Base-by-base conservation (phyloP, 116 monocot species). In the Dioscorea cayenensis region DNA sequence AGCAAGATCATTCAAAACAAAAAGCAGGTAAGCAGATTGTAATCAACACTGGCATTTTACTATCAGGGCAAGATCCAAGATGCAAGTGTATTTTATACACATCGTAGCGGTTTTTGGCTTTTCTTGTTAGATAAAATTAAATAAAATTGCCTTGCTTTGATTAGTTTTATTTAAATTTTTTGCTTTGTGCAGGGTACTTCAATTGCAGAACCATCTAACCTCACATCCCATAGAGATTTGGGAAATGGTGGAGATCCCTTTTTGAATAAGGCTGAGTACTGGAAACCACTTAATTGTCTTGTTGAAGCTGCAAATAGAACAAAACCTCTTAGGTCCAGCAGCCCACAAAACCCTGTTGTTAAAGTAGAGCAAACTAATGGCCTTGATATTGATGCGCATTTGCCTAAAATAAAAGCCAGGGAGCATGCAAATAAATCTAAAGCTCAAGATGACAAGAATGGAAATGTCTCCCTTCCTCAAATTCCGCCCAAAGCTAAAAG, bases 261-360 rank as follows among this genome's bases (percentile, higher is more conserved):
- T 64, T 25, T 58, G 25, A 80, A 81, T 70, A 89, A 84, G 68
- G 65, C 82, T 38, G 93, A 96, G 36, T 78, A 90, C 10, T 88
- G 90, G 92, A 90, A 92, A 74, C 88, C 90, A 72, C 77, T 90
- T 48, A 90, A 90, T 77, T 87, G 85, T 77, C 68, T 92, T 51
- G 81, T 95, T 58, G 92, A 92, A 82, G 92, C 81, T 63, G 92
- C 90, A 71, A 87, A 78, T 38, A 77, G 81, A 71, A 87, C 84
- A 51, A 92, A 92, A 72, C 68, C 74, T 59, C 52, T 67, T 17
- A 87, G 77, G 77, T 80, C 73, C 55, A 19, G 55, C 29, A 81
- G 75, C 55, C 68, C 69, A 16, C 84, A 83, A 38, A 78, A 49
- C 66, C 64, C 70, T 60, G 51, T 76, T 52, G 51, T 76, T 52